A percentile compares a stretch with the other conserved stretches of the same genome.
Conservation (phyloP, 1,284 basidiomycete species). For the Laetiporus sulphureus region DNA sequence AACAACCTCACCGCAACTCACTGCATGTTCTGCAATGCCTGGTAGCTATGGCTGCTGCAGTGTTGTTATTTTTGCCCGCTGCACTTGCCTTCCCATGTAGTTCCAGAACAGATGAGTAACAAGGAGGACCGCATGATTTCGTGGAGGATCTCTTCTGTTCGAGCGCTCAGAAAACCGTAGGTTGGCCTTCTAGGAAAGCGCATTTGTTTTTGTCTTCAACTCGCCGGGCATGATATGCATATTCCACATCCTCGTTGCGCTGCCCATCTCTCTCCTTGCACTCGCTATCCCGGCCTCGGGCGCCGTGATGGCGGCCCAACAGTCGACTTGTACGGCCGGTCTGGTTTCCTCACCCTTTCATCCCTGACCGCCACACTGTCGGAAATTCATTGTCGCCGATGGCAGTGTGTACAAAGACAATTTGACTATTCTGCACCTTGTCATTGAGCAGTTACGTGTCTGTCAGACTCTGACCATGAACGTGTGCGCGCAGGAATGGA, state of each 20-base stretch:
- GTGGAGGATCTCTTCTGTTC: no score
- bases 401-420: not conserved
- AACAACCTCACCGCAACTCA: no score
- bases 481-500: not conserved
- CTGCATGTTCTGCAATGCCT: no score
- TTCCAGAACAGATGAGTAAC: no score
- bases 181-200: no score
- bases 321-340: constrained; percentile 3
- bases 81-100: no score
- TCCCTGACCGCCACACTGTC: constrained; percentile 2
- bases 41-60: no score
- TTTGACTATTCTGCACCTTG: not conserved
- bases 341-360: not conserved
- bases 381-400: not conserved
- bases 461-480: not conserved
- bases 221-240: constrained; percentile 1
- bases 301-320: not conserved
- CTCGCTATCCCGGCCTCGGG: not conserved
- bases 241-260: not conserved
- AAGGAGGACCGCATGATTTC: no score
- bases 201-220: no score
- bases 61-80: no score
- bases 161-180: no score
- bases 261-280: not conserved
- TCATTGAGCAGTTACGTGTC: not conserved